A percentile compares a stretch with the other conserved stretches of the same genome.
phyloP scores from a whole-genome alignment of 2,329 filamentous ascomycete genomes.

The Tolypocladium sp. region DNA sequence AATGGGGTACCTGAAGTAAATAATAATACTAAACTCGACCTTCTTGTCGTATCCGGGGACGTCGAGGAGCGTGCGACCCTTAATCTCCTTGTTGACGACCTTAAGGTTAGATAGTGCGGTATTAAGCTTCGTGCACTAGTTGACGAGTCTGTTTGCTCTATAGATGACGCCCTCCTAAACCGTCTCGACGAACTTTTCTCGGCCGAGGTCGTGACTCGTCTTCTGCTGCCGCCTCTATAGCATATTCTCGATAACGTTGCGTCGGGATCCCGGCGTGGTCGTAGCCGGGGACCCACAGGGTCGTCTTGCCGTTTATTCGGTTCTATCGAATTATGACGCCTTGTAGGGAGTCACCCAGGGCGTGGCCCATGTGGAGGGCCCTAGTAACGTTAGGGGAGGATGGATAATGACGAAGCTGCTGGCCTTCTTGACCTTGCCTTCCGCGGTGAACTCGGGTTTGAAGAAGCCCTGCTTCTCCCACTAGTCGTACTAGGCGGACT shows the following conservation, averaged over 20 bases:
- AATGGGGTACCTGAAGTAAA: conserved; percentile 87
- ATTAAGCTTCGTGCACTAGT: conserved; percentile 86
- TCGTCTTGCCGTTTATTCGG: conserved; percentile 62
- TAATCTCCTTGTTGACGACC: conserved; percentile 82
- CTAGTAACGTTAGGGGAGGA: conserved; percentile 96
- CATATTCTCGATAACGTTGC: conserved; percentile 96
- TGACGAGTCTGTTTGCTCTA: conserved; percentile 83
- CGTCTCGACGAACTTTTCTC: conserved; percentile 66
- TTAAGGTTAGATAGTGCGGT: conserved; percentile 92
- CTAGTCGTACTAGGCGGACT: too few species aligned
- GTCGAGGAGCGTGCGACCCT: conserved; percentile 75
- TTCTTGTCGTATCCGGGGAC: conserved; percentile 96
- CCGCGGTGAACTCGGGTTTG: too few species aligned
- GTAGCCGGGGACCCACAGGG: conserved; percentile 31
- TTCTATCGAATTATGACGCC: conserved; percentile 83
- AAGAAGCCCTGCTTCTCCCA: too few species aligned
- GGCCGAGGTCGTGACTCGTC: conserved; percentile 83
- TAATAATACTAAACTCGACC: conserved; percentile 87
- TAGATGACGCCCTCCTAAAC: conserved; percentile 94
- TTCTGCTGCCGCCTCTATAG: conserved; percentile 79
- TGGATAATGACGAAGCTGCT: conserved; percentile 88
- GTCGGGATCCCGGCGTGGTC: conserved; percentile 97
- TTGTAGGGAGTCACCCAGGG: conserved; percentile 76
- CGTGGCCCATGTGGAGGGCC: conserved; percentile 85
- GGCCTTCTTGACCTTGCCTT: conserved; percentile 70